These are phyloP conservation scores for Myxozyma neotropica DNA, from an alignment of 805 yeast genomes.

Conservation along the genomic window DNA sequence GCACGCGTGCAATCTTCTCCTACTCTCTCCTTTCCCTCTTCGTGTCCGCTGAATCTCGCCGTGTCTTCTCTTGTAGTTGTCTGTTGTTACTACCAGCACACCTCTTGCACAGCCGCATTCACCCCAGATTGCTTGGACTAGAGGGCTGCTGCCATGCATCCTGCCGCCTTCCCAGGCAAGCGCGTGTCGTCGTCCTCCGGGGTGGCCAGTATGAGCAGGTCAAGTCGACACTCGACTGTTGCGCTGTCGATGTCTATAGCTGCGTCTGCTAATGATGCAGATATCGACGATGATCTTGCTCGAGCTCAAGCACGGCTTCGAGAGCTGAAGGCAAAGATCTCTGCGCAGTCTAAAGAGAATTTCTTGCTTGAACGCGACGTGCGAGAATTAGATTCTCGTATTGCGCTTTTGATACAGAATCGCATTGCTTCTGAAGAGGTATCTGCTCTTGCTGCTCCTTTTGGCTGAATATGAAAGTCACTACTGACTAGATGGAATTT, in stretches of 20 bases:
- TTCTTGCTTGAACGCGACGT: conserved; percentile 46
- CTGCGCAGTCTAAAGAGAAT: conserved; percentile 44
- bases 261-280: conserved; percentile 43
- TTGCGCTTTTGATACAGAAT: conserved; percentile 46
- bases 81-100: too few relatives aligned
- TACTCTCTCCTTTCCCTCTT: neutral
- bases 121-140: neutral
- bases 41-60: neutral
- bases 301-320: conserved; percentile 40
- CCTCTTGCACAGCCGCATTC: too few relatives aligned
- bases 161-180: neutral
- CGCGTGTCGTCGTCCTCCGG: neutral
- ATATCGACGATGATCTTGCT: conserved; percentile 43
- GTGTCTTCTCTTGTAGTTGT: too few relatives aligned
- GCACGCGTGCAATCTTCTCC: neutral
- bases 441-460: neutral
- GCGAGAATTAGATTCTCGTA: conserved; percentile 45
- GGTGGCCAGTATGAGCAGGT: neutral
- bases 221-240: conserved; percentile 43
- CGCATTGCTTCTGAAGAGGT: conserved; percentile 44
- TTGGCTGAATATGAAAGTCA: neutral
- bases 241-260: conserved; percentile 44
- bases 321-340: conserved; percentile 42
- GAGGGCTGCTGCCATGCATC: neutral
- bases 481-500: too few relatives aligned